Evolutionary conservation across 805 yeast genomes (phyloP).

Genomic region (Yamadazyma scolyti): DNA sequence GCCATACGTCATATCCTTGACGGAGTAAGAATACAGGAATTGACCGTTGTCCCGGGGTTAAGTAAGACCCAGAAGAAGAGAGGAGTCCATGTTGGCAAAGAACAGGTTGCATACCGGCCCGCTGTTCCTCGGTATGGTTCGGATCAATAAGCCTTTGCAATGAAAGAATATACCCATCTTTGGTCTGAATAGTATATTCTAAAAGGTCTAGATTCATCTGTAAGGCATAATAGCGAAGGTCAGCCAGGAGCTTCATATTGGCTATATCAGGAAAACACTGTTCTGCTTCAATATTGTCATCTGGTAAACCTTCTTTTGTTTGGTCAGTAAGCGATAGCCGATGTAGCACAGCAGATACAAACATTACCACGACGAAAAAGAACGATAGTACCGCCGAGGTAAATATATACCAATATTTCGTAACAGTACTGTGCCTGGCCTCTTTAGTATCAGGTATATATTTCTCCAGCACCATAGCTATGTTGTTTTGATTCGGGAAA

Average conservation of each 20-base stretch:
- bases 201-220: constrained; percentile 58
- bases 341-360: constrained; percentile 24
- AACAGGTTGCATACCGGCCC: constrained; percentile 52
- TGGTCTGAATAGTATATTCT: constrained; percentile 60
- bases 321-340: too few species aligned
- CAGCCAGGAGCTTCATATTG: constrained; percentile 30
- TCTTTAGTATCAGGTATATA: too few species aligned
- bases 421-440: background rate
- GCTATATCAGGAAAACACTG: constrained; percentile 35
- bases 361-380: constrained; percentile 22
- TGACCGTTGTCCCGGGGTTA: constrained; percentile 79
- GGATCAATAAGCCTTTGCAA: constrained; percentile 63
- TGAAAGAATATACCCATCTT: constrained; percentile 74
- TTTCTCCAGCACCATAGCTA: too few species aligned
- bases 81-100: constrained; percentile 81
- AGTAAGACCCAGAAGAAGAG: constrained; percentile 82
- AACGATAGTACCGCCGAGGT: constrained; percentile 17
- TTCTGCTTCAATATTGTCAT: constrained; percentile 14
- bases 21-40: constrained; percentile 55
- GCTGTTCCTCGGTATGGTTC: constrained; percentile 22
- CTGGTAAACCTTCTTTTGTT: constrained; percentile 22
- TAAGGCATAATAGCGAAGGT: constrained; percentile 65
- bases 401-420: constrained; percentile 8
- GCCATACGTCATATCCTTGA: constrained; percentile 81
- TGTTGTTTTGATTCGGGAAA: too few species aligned